Base-by-base conservation (phyloP, 768 basidiomycete species). In the Boletus insuetus region DNA sequence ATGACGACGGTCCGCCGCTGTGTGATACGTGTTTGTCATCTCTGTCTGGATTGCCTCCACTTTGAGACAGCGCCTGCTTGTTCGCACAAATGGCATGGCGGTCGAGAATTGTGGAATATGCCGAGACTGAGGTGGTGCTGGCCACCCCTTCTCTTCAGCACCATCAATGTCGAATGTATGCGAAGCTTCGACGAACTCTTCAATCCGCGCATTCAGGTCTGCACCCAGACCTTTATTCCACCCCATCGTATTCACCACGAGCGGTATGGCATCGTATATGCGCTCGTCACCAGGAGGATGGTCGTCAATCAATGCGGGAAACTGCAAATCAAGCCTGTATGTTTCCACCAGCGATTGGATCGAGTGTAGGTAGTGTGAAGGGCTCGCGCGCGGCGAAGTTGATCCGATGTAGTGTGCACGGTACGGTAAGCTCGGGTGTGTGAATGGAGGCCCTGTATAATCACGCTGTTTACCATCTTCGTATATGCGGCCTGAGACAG, bases 221-320 rank as follows among this genome's bases (percentile, higher is more conserved):
- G 84, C 86, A 4, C 96, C 96, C 3, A 97, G 82, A 8, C 96
- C 96, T 68, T 95, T 98, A 6, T 82, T 82, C 96, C 96, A 99
- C 3, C 96, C 96, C 85, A 96, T 95, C 0, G 91, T 98, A 68
- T 98, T 99, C 49, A 98, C 82, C 16, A 98, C 83, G 17, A 98
- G 81, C 0, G 96, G 96, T 6, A 94, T 82, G 26, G 73, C 56
- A 46, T 87, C 84, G 7, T 67, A 62, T 22, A 87, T 78, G 40
- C 81, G 77, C 31, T 59, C 58, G 43, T 77, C 74, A 0, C 46
- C 65, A 16, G 51, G 49, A 1, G 69, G 55, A 6, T 72, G 69
- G 4, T 69, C 67, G 8, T 68, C 66, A 41, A 46, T 67, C 6
- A 70, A 51, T 1, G 67, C 61, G 1, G 79, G 74, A 48, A 76